Evolutionary conservation across 345 rosid species (phyloP).

Genomic region (Acer campestre): DNA sequence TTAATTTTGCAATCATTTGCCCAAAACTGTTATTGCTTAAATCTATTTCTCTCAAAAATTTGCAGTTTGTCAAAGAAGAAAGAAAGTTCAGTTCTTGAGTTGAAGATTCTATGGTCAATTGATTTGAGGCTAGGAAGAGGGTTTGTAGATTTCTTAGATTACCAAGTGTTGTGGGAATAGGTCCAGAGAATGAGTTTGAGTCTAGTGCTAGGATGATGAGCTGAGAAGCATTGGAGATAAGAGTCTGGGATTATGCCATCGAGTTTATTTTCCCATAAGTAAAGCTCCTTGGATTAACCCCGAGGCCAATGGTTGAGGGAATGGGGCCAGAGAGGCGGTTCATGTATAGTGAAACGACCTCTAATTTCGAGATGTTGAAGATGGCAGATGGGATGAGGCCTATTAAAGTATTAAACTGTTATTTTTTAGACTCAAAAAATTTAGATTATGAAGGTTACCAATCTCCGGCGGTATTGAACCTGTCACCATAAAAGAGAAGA

Average conservation of each 20-base stretch:
- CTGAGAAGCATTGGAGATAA: not conserved
- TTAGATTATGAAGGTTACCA: not conserved
- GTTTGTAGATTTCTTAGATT: not conserved
- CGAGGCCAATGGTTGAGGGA: not conserved
- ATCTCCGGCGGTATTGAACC: not conserved
- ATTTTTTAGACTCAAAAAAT: not conserved
- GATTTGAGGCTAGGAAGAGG: not conserved
- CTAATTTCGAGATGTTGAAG: not conserved
- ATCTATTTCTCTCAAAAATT: not conserved
- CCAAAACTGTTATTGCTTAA: not conserved
- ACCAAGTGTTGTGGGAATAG: not conserved
- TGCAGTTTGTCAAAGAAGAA: slow-evolving; percentile 3
- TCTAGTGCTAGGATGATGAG: not conserved
- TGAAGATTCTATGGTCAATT: not conserved
- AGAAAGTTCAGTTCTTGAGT: not conserved
- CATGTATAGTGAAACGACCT: not conserved
- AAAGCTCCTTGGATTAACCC: not conserved
- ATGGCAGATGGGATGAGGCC: not conserved
- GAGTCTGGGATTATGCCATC: not conserved
- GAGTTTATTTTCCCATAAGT: not conserved
- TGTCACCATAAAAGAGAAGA: not conserved
- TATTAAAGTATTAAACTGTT: not conserved
- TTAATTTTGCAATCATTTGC: too few species aligned
- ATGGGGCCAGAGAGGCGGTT: not conserved
- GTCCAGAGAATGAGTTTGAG: not conserved